phyloP scores from a whole-genome alignment of 306 rosid genomes.

The Trifolium repens region DNA sequence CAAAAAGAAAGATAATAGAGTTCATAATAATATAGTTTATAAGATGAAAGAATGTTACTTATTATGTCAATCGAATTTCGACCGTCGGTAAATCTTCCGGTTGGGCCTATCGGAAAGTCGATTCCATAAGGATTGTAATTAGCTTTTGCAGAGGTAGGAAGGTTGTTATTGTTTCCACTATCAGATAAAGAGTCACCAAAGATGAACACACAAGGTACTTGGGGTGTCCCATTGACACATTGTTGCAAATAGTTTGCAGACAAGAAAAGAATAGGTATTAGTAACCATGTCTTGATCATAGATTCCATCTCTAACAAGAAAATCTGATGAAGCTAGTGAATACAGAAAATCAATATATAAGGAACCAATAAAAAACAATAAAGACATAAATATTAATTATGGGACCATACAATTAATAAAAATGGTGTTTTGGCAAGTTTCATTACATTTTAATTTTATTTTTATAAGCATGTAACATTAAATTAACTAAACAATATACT shows the following conservation, averaged over 20 bases:
- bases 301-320: neutral
- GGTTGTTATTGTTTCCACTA: slow-evolving; percentile 65
- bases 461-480: no score
- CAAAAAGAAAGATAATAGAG: neutral
- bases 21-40: neutral
- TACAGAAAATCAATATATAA: neutral
- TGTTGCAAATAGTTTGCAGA: neutral
- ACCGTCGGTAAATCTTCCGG: slow-evolving; percentile 75
- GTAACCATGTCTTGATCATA: slow-evolving; percentile 20
- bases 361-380: neutral
- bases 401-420: no score
- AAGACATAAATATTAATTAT: neutral
- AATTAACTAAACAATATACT: no score
- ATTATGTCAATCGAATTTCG: slow-evolving; percentile 45
- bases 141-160: slow-evolving; percentile 37
- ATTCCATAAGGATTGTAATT: slow-evolving; percentile 68
- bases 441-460: no score
- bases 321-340: neutral
- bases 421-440: no score
- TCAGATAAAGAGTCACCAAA: slow-evolving; percentile 74
- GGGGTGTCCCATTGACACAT: slow-evolving; percentile 32
- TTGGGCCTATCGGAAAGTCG: slow-evolving; percentile 55
- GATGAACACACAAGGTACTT: slow-evolving; percentile 63
- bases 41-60: slow-evolving; percentile 25
- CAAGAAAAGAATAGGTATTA: slow-evolving; percentile 36